Conservation (phyloP, 192 early-diverging fungal species). For the Chytriomyces sp. region DNA sequence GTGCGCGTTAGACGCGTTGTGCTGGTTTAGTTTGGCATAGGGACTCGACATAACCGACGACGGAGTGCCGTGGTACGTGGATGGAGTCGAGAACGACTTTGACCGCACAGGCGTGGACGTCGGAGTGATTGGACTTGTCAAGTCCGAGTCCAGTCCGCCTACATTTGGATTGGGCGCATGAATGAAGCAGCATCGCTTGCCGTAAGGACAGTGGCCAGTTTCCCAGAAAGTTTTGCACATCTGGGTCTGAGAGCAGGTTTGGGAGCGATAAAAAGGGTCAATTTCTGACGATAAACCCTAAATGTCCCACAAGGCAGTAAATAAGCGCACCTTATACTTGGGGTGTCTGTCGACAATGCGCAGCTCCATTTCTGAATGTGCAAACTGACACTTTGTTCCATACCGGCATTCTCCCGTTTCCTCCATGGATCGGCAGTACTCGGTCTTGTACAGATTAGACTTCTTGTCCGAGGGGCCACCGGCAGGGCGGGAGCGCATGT, state of each 20-base stretch:
- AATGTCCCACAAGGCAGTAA: background rate
- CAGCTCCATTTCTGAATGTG: conserved; percentile 81
- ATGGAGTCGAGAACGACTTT: conserved; percentile 13
- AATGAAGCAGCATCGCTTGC: conserved; percentile 94
- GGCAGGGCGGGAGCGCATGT: background rate
- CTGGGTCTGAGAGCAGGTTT: conserved; percentile 61
- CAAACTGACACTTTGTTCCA: conserved; percentile 92
- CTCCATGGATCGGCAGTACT: conserved; percentile 70
- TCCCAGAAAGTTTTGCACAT: conserved; percentile 90
- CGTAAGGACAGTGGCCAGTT: conserved; percentile 90
- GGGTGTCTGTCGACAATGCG: conserved; percentile 82
- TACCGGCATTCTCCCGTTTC: conserved; percentile 73
- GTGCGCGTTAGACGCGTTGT: background rate
- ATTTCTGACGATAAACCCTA: background rate
- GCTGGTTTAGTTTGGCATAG: background rate
- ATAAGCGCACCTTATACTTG: conserved; percentile 73
- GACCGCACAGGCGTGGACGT: background rate
- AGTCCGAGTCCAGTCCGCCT: background rate
- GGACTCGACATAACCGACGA: background rate
- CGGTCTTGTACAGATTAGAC: conserved; percentile 73
- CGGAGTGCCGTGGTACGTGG: conserved; percentile 2
- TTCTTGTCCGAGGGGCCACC: conserved; percentile 41
- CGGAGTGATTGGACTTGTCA: background rate
- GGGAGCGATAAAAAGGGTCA: background rate
- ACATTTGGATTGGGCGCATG: conserved; percentile 54